Evolutionary conservation across 192 early-diverging fungal genomes (phyloP), one percentile per base, ranked within the genome.

Genomic region (Entomortierella chlamydospora): DNA sequence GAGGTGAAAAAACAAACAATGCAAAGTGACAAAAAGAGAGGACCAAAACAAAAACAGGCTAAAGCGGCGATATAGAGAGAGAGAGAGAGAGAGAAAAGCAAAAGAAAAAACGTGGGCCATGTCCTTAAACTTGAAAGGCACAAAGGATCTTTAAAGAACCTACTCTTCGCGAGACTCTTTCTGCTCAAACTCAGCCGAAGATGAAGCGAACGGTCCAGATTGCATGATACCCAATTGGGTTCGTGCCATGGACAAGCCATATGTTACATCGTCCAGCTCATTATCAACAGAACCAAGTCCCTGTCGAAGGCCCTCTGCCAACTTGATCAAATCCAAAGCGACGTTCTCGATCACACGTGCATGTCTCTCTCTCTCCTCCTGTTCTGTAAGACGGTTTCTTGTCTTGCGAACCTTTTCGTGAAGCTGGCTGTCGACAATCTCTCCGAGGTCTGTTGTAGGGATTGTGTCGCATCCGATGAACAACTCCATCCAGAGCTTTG

Each of bases 401-500:
- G 76, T 79, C 52, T 79, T 79, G 52, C 76, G 76, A 1, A 79
- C 76, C 68, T 79, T 79, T 28, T 79, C 76, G 28, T 79, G 76
- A 39, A 79, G n/a, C 54, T 55, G 43, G 26, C 76, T 79, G 5
- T 79, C 63, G 51, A 79, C 76, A 22, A 79, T 42, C 57, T 79
- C 76, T 11, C 76, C 76, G 29, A 79, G 25, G 23, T 70, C 76
- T 34, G 76, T 79, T 3, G 76, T 79, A 6, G 76, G 76, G 31
- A 79, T 79, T 22, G 76, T 79, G 37, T 79, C 76, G 52, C 76
- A 79, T 51, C 76, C 76, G 56, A 79, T 79, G 49, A 79, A 79
- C 13, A 79, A 57, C 52, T 79, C 76, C 76, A 79, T 79, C 76
- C 76, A 79, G 12, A 79, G 68, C 49, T 79, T 79, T 58, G 76